phyloP scores from a whole-genome alignment of 805 yeast species.

The Wickerhamiella occidentalis region DNA sequence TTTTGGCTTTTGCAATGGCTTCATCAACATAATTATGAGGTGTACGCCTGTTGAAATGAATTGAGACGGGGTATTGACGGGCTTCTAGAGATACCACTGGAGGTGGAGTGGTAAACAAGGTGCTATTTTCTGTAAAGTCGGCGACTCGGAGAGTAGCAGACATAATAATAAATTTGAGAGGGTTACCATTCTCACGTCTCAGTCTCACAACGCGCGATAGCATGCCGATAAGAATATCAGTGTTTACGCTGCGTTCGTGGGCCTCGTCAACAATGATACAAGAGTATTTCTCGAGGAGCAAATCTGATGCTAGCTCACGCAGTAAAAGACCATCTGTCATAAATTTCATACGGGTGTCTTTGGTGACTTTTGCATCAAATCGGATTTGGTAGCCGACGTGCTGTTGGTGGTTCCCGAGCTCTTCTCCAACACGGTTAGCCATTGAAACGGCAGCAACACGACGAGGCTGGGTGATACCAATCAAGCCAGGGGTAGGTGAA shows the following conservation, averaged over 20 bases:
- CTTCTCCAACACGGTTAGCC: constrained; percentile 72
- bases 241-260: constrained; percentile 90
- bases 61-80: constrained; percentile 85
- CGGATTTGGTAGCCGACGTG: constrained; percentile 80
- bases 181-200: constrained; percentile 44
- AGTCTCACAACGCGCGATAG: constrained; percentile 71
- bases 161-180: constrained; percentile 80
- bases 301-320: constrained; percentile 86
- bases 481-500: constrained; percentile 74
- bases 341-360: constrained; percentile 59
- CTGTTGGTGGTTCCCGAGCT: constrained; percentile 56
- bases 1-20: constrained; percentile 70
- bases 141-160: constrained; percentile 92
- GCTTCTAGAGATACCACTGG: constrained; percentile 86
- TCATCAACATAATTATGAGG: constrained; percentile 71
- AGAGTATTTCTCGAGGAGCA: constrained; percentile 68
- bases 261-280: constrained; percentile 92
- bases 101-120: constrained; percentile 58
- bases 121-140: constrained; percentile 75
- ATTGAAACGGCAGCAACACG: constrained; percentile 80
- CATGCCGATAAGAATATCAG: constrained; percentile 93
- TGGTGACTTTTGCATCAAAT: constrained; percentile 61
- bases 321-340: constrained; percentile 95
- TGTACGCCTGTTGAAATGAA: constrained; percentile 79
- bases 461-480: constrained; percentile 89